Base-by-base conservation (phyloP, 495 filamentous ascomycete genomes). In the Hypoxylon rickii region DNA sequence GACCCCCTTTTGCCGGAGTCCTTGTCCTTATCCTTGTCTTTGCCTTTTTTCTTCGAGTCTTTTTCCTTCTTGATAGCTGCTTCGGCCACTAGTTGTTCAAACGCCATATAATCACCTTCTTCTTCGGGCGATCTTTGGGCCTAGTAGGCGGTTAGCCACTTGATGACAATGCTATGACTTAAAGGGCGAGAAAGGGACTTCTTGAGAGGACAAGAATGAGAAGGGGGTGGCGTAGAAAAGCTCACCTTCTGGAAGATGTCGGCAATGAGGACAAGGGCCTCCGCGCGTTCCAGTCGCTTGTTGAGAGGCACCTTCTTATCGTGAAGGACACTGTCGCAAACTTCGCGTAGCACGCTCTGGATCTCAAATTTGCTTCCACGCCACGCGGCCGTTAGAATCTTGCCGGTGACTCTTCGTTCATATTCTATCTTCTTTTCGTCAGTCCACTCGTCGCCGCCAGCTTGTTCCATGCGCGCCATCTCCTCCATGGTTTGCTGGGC, bases 361-460 rank as follows among this genome's bases (percentile, higher is more conserved):
- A 99, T 97, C 79, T 99, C 94, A 63, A 93, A 97, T 76, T 92
- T 95, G 81, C 89, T 93, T 40, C 95, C 95, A 48, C 91, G 79
- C 95, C 94, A 99, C 16, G 95, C 94, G 15, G 94, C 94, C 6
- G 92, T 95, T n/a, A 99, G 83, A 53, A 99, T 96, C 81, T 99
- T 97, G 44, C 94, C 94, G 20, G 94, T 99, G 1, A 97, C 92
- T 64, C 86, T 84, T 65, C 90, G 85, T 76, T 97, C 93, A 61
- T 92, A 96, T 73, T 99, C 94, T n/a, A 87, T 79, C 75, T 91
- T 93, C 79, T 89, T 92, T 84, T 99, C 95, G 60, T 97, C 94
- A 7, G 94, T 97, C 94, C 94, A 99, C 34, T 96, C 93, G 47
- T 97, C 95, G 16, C 94, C 94, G 15, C 94, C 94, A 65, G 87